These are phyloP conservation scores for Penicillium sp. DNA, from an alignment of 2,329 filamentous ascomycete species.

Conservation along the genomic window DNA sequence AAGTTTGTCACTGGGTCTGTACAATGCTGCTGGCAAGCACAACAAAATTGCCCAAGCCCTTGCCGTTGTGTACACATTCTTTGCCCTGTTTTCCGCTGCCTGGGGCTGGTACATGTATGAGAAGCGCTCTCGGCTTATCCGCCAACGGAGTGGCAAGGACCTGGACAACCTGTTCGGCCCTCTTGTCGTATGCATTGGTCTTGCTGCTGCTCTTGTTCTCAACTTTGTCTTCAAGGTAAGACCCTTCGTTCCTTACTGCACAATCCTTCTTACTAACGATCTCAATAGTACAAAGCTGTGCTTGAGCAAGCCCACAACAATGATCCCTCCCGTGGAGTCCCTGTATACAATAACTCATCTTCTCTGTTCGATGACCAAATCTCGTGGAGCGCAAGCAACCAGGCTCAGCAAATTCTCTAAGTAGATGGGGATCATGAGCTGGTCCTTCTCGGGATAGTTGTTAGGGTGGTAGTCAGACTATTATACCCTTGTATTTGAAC, in stretches of 20 bases:
- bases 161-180: constrained; percentile 90
- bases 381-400: neutral
- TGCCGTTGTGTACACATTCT: constrained; percentile 77
- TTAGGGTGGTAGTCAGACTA: neutral
- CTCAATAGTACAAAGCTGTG: constrained; percentile 30
- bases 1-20: constrained; percentile 77
- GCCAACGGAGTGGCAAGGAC: constrained; percentile 82
- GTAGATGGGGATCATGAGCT: neutral
- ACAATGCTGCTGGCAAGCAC: constrained; percentile 76
- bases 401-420: constrained; percentile 6
- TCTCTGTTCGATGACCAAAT: neutral
- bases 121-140: constrained; percentile 73
- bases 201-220: constrained; percentile 75
- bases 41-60: constrained; percentile 75
- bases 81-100: constrained; percentile 77
- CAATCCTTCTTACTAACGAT: constrained; percentile 12
- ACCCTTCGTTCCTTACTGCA: neutral
- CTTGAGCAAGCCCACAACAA: constrained; percentile 22
- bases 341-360: constrained; percentile 14
- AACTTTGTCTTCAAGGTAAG: constrained; percentile 81
- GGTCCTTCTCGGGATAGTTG: neutral
- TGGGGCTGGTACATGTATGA: constrained; percentile 90
- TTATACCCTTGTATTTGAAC: neutral
- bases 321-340: constrained; percentile 9
- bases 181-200: constrained; percentile 74